Percentiles rank a stretch among this genome's conserved stretches.
These are phyloP conservation scores for Spiromastix sp. DNA, from an alignment of 2,329 filamentous ascomycete species.

Conservation along the genomic window DNA sequence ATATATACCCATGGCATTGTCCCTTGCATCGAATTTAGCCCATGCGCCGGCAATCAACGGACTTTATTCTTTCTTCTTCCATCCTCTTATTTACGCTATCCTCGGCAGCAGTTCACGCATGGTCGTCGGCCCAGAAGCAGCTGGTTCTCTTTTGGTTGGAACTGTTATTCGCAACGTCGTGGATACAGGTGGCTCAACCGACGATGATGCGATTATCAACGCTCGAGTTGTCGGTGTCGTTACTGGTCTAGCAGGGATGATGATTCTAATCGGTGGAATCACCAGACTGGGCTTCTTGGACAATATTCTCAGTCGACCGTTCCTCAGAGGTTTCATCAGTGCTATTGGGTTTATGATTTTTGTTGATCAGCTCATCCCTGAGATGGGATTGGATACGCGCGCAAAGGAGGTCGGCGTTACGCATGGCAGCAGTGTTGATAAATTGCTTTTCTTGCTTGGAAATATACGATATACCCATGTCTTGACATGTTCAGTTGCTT, in stretches of 20 bases:
- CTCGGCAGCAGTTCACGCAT: conserved; percentile 87
- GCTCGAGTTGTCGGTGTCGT: conserved; percentile 80
- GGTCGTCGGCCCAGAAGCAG: conserved; percentile 89
- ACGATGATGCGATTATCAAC: conserved; percentile 60
- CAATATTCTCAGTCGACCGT: conserved; percentile 85
- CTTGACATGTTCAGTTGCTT: conserved; percentile 66
- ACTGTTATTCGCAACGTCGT: conserved; percentile 73
- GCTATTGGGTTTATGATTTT: conserved; percentile 95
- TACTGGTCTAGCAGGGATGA: conserved; percentile 75
- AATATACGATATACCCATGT: conserved; percentile 58
- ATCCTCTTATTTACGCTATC: conserved; percentile 80
- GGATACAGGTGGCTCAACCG: conserved; percentile 52
- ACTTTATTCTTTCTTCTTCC: conserved; percentile 87
- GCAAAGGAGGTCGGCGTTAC: conserved; percentile 57
- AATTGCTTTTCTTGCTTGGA: conserved; percentile 65
- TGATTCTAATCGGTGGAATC: conserved; percentile 78
- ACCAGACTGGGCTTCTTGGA: conserved; percentile 85
- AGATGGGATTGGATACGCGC: conserved; percentile 62
- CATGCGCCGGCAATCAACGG: conserved; percentile 91
- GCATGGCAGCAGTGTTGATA: conserved; percentile 79
- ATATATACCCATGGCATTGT: conserved; percentile 95
- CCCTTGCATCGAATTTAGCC: conserved; percentile 81
- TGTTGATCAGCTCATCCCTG: conserved; percentile 86
- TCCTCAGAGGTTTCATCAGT: conserved; percentile 89
- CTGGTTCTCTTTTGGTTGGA: conserved; percentile 81